Evolutionary conservation across 1,284 basidiomycete genomes (phyloP).

Genomic region (Marasmius oreades): DNA sequence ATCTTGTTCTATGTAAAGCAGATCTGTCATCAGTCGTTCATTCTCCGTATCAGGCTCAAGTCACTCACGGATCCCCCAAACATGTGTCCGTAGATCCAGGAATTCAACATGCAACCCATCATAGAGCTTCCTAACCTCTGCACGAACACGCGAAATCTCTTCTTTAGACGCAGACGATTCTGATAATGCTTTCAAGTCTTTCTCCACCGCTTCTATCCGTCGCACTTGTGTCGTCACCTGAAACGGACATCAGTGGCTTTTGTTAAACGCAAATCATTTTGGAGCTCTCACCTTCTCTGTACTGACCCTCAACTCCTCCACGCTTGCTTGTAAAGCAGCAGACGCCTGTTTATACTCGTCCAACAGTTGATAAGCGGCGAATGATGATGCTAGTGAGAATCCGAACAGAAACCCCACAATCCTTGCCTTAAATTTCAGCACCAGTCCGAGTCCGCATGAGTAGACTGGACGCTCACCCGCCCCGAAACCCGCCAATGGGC

Average conservation of each 20-base stretch:
- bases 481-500: slow-evolving; percentile 82
- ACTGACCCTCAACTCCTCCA: slow-evolving; percentile 81
- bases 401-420: slow-evolving; percentile 88
- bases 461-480: slow-evolving; percentile 55
- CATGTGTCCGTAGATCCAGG: not conserved
- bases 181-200: slow-evolving; percentile 78
- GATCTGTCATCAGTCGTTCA: too few relatives aligned
- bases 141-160: slow-evolving; percentile 69
- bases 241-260: too few relatives aligned
- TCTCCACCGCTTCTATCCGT: slow-evolving; percentile 85
- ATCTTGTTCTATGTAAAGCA: not conserved
- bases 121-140: slow-evolving; percentile 84
- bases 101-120: slow-evolving; percentile 67
- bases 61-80: not conserved
- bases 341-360: slow-evolving; percentile 90
- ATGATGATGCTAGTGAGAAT: slow-evolving; percentile 80
- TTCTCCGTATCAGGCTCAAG: too few relatives aligned
- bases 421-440: slow-evolving; percentile 35
- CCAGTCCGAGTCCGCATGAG: slow-evolving; percentile 1
- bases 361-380: slow-evolving; percentile 83
- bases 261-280: not conserved
- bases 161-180: slow-evolving; percentile 70
- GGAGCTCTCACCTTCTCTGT: slow-evolving; percentile 65
- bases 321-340: slow-evolving; percentile 78
- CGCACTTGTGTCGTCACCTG: slow-evolving; percentile 84